phyloP scores from a whole-genome alignment of 176 grass and related monocot species.

The Eragrostis curvula region DNA sequence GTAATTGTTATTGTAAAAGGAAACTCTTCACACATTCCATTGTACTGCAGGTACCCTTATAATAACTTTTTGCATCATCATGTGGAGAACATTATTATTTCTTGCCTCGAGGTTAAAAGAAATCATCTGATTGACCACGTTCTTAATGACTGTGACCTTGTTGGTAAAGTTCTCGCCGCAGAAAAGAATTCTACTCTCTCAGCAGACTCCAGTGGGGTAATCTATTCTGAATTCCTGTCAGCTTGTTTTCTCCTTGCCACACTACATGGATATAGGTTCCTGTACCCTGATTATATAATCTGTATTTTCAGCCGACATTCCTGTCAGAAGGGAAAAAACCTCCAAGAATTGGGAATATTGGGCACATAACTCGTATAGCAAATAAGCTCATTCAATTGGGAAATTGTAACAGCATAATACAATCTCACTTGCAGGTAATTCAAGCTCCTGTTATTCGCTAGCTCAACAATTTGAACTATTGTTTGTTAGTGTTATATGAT shows the following conservation, averaged over 20 bases:
- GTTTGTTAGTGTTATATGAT: conserved; percentile 9
- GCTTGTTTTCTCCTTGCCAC: not conserved
- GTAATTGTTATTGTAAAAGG: not conserved
- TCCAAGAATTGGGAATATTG: conserved; percentile 73
- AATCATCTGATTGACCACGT: conserved; percentile 69
- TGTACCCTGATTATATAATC: conserved; percentile 24
- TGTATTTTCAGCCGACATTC: conserved; percentile 59
- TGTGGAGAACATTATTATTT: conserved; percentile 72
- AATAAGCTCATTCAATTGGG: conserved; percentile 83
- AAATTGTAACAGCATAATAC: conserved; percentile 60
- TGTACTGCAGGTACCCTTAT: conserved; percentile 70
- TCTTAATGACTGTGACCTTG: conserved; percentile 67
- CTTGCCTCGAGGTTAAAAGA: conserved; percentile 78
- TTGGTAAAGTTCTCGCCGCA: conserved; percentile 64
- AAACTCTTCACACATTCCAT: conserved; percentile 9
- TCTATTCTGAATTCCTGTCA: conserved; percentile 26
- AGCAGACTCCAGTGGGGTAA: conserved; percentile 60
- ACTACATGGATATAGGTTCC: not conserved
- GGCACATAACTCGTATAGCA: conserved; percentile 76
- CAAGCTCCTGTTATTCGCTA: conserved; percentile 10
- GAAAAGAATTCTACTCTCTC: conserved; percentile 58
- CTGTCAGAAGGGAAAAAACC: conserved; percentile 56
- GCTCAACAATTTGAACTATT: conserved; percentile 8
- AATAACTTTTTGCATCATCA: conserved; percentile 90
- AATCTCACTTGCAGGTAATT: conserved; percentile 68